Conservation (phyloP, 2,329 filamentous ascomycete species). For the Pseudocercospora eumusae region DNA sequence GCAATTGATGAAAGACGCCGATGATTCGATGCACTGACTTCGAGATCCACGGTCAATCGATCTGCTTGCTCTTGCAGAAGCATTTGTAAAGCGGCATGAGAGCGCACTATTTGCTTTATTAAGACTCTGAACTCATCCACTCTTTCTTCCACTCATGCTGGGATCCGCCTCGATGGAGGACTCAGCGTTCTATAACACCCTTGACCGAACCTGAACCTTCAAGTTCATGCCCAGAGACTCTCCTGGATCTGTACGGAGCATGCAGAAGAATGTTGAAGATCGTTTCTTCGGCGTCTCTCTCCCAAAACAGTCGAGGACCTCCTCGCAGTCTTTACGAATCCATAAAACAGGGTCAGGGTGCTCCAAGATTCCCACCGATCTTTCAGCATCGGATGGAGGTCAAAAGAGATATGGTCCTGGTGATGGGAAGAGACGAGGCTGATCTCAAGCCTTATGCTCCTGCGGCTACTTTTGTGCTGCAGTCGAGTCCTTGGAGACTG, state of each 20-base stretch:
- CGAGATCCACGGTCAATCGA: slow-evolving; percentile 40
- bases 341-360: not conserved
- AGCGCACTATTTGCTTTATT: slow-evolving; percentile 46
- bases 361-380: not conserved
- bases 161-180: not conserved
- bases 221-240: slow-evolving; percentile 52
- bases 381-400: not conserved
- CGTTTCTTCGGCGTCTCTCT: slow-evolving; percentile 36
- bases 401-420: slow-evolving; percentile 48
- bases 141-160: slow-evolving; percentile 52
- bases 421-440: slow-evolving; percentile 49
- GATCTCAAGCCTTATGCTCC: slow-evolving; percentile 45
- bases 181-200: slow-evolving; percentile 47
- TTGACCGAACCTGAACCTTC: slow-evolving; percentile 50
- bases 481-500: slow-evolving; percentile 52
- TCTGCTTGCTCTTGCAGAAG: slow-evolving; percentile 39
- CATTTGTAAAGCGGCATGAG: slow-evolving; percentile 33
- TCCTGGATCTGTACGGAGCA: slow-evolving; percentile 47
- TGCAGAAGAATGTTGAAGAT: slow-evolving; percentile 45
- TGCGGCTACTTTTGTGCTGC: slow-evolving; percentile 49
- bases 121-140: slow-evolving; percentile 51
- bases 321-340: slow-evolving; percentile 21
- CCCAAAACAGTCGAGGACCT: slow-evolving; percentile 34
- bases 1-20: not conserved
- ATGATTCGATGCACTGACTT: slow-evolving; percentile 29